Base-by-base conservation (phyloP, 352 stramenopile species). In the Phytophthora uliginosa region DNA sequence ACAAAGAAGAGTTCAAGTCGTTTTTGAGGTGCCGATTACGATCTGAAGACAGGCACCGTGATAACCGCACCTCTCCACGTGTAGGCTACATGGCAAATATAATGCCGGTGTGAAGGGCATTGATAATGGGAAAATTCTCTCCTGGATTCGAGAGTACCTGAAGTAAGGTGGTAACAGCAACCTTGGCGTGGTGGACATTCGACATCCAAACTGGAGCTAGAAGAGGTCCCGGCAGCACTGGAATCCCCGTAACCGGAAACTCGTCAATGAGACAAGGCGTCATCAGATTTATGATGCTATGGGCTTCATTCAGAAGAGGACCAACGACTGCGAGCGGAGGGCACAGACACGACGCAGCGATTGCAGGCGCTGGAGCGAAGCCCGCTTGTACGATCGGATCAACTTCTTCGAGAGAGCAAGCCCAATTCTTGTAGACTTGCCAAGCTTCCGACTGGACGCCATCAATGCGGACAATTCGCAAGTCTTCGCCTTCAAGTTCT, bases 401-500 rank as follows among this genome's bases (percentile, higher is more conserved):
- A 7, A 52, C 34, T 15, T 51, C 55, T n/a, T 20, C 55, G 9
- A 48, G 55, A n/a, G 55, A 62, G 20, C n/a, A 26, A 28, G 55
- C 55, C 55, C 55, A 51, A 51, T 18, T 26, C 36, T 34, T 7
- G 13, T 52, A 62, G 34, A 62, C 17, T 33, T 62, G 10, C 55
- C 55, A 62, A 10, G 55, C 36, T 36, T 15, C 20, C n/a, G 55
- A 62, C 8, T 62, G 34, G 7, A 52, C 34, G 1, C 55, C 55
- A 15, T 59, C 53, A 28, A 59, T 59, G 17, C 31, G 53, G 17
- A 51, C 33, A 48, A 62, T 36, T 24, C 36, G 38, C 54, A 60
- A 60, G 15, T 62, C 12, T 26, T 26, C 36, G 7, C 55, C 54
- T 31, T 48, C 24, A 18, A 36, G 17, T 51, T 62, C 20, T n/a